Evolutionary conservation across 2,329 filamentous ascomycete genomes (phyloP), one percentile per base, ranked within the genome.

Genomic region (Emericellopsis cladophorae): DNA sequence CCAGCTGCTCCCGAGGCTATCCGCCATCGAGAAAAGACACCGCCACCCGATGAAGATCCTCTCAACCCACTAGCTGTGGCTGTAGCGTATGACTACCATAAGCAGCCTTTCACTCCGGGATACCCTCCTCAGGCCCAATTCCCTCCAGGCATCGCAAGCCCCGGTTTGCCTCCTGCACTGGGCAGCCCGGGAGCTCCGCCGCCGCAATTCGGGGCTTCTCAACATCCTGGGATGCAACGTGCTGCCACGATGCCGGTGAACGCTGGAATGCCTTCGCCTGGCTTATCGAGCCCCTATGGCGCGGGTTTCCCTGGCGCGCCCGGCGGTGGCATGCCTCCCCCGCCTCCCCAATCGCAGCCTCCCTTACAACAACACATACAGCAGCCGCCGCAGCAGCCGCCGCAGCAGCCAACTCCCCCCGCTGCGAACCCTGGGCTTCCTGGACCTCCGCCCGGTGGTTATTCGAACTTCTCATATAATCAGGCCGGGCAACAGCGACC

Each of bases 21-120:
- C 40, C 67, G 72, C 16, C 76, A 84, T 55, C 72, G 84, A 37
- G 84, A 89, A 58, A 88, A 88, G 68, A 90, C 84, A 1, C 84
- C 84, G 2, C 84, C 84, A 4, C 81, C 81, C 4, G 74, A 79
- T 29, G 84, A 88, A 50, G 61, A 64, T 36, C 73, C 68, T 11
- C 62, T 67, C 3, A 73, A 78, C 48, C 76, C 76, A 4, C 59
- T 81, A 18, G 68, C 70, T 5, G 71, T 73, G 39, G 74, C 73
- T 11, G 66, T 80, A 3, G 68, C 65, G 21, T 66, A 74, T 38
- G 76, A 81, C 47, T 68, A 73, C 36, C 66, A 71, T 45, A 59
- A 65, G 48, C 54, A 71, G 18, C 68, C 69, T 9, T 76, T 74
- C 50, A 69, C 68, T 0, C 67, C 68, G 0, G 70, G 70, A 1